Percentiles rank a stretch among this genome's conserved stretches.
Conservation (phyloP, 177 flowering plant species). For the Vitis hybrid region DNA sequence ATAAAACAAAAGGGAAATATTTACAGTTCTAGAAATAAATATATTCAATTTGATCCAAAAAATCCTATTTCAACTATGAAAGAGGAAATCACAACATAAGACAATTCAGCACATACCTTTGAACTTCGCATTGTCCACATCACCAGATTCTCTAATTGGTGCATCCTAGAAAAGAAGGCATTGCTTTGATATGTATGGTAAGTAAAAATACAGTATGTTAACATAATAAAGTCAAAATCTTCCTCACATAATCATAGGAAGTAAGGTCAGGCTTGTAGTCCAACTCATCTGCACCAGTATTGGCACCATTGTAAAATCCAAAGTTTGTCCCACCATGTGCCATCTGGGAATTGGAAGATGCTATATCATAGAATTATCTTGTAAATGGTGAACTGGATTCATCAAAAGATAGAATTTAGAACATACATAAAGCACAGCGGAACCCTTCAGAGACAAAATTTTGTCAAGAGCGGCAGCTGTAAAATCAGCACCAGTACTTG, state of each 20-base stretch:
- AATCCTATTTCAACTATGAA: background rate
- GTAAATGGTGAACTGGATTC: slow-evolving; percentile 12
- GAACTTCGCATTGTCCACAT: slow-evolving; percentile 74
- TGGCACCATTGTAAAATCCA: slow-evolving; percentile 94
- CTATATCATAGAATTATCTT: slow-evolving; percentile 5
- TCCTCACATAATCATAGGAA: slow-evolving; percentile 94
- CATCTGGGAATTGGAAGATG: slow-evolving; percentile 58
- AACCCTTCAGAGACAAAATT: slow-evolving; percentile 77
- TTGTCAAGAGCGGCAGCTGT: slow-evolving; percentile 63
- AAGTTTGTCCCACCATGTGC: slow-evolving; percentile 99
- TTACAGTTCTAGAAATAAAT: too few species aligned
- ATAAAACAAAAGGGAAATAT: too few species aligned
- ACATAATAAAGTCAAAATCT: slow-evolving; percentile 5
- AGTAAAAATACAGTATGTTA: background rate
- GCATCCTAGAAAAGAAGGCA: slow-evolving; percentile 68
- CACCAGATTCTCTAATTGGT: slow-evolving; percentile 89
- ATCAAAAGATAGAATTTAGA: slow-evolving; percentile 5
- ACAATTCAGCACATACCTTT: slow-evolving; percentile 41
- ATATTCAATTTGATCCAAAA: background rate
- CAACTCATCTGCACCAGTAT: slow-evolving; percentile 57
- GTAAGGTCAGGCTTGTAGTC: slow-evolving; percentile 93
- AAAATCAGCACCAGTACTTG: slow-evolving; percentile 57
- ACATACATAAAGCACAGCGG: slow-evolving; percentile 94
- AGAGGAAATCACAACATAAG: background rate
- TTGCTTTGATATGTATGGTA: slow-evolving; percentile 7